These are phyloP conservation scores for Monosporozyma servazzii DNA, from an alignment of 805 yeast species.

Conservation along the genomic window DNA sequence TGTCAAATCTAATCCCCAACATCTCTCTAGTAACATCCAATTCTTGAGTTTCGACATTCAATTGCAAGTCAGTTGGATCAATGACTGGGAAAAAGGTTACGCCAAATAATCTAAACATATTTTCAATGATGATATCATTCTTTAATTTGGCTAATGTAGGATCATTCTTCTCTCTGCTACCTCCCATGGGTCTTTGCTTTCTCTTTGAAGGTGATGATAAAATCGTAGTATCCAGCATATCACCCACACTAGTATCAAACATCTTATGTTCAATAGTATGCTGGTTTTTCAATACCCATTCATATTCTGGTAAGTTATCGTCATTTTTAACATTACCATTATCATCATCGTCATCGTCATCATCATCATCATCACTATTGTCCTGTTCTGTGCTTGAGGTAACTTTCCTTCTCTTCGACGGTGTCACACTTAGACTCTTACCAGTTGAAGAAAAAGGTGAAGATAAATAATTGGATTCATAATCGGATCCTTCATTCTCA, in stretches of 20 bases:
- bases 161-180: background rate
- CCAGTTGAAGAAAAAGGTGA: background rate
- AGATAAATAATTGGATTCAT: background rate
- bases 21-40: slow-evolving; percentile 16
- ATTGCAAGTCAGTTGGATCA: slow-evolving; percentile 27
- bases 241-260: slow-evolving; percentile 21
- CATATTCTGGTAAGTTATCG: slow-evolving; percentile 12
- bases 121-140: slow-evolving; percentile 25
- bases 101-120: slow-evolving; percentile 32
- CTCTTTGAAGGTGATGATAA: slow-evolving; percentile 27
- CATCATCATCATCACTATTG: background rate
- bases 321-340: background rate
- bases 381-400: background rate
- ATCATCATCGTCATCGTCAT: background rate
- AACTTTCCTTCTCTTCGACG: background rate
- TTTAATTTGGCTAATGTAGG: slow-evolving; percentile 2
- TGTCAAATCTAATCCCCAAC: slow-evolving; percentile 34
- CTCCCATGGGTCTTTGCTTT: slow-evolving; percentile 2
- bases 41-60: slow-evolving; percentile 8
- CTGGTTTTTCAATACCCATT: slow-evolving; percentile 17
- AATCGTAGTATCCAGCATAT: slow-evolving; percentile 16
- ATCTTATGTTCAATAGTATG: slow-evolving; percentile 16
- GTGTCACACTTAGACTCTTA: background rate
- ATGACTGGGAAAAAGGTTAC: slow-evolving; percentile 33
- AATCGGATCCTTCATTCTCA: background rate